phyloP scores from a whole-genome alignment of 2,329 filamentous ascomycete species.

The Arthroderma uncinatum region DNA sequence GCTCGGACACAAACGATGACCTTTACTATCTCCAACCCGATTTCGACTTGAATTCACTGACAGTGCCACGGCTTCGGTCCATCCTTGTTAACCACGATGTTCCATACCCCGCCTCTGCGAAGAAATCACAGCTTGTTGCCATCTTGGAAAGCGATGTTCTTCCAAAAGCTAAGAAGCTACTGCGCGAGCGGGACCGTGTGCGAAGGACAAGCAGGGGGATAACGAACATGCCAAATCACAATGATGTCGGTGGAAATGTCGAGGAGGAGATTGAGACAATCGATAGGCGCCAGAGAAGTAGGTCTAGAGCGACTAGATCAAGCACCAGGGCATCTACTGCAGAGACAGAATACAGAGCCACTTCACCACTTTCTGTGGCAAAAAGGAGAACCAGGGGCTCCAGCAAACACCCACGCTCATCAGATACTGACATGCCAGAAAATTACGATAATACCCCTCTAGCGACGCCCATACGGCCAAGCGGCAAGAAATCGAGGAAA shows the following conservation, averaged over 20 bases:
- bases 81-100: slow-evolving; percentile 85
- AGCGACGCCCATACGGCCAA: slow-evolving; percentile 32
- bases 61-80: slow-evolving; percentile 75
- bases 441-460: slow-evolving; percentile 29
- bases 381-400: slow-evolving; percentile 40
- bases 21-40: slow-evolving; percentile 74
- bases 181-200: slow-evolving; percentile 62
- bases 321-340: slow-evolving; percentile 37
- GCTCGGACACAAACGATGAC: slow-evolving; percentile 38
- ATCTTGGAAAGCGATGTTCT: slow-evolving; percentile 71
- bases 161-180: slow-evolving; percentile 65
- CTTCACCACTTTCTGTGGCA: slow-evolving; percentile 29
- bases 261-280: slow-evolving; percentile 45
- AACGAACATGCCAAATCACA: slow-evolving; percentile 51
- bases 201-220: slow-evolving; percentile 85
- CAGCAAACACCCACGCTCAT: slow-evolving; percentile 40
- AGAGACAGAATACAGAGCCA: slow-evolving; percentile 25
- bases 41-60: slow-evolving; percentile 75
- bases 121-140: slow-evolving; percentile 77
- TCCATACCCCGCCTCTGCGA: slow-evolving; percentile 74
- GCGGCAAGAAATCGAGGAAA: slow-evolving; percentile 43
- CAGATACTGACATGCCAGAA: slow-evolving; percentile 42
- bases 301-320: slow-evolving; percentile 32
- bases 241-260: slow-evolving; percentile 54
- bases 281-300: slow-evolving; percentile 40